Conservation (phyloP, 768 basidiomycete genomes). For the Boletus pseudopeckii region DNA sequence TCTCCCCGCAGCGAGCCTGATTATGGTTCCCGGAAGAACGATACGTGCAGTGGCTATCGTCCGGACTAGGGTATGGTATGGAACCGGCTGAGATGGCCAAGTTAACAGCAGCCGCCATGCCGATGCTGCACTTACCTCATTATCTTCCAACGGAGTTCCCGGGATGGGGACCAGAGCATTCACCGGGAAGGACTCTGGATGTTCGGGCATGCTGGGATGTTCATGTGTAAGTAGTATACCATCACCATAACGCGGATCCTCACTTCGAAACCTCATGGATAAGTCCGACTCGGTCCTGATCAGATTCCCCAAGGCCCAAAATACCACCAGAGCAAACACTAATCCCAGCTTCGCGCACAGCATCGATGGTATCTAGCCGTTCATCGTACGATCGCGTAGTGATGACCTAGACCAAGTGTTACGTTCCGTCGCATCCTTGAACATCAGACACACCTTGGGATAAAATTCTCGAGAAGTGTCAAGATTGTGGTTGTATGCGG, state of each 20-base stretch:
- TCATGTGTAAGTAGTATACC: constrained; percentile 1
- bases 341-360: constrained; percentile 92
- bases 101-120: constrained; percentile 5
- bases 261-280: constrained; percentile 93
- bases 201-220: constrained; percentile 74
- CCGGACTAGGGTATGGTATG: constrained; percentile 80
- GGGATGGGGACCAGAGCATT: constrained; percentile 95
- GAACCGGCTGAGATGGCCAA: constrained; percentile 55
- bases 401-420: constrained; percentile 64
- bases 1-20: constrained; percentile 91
- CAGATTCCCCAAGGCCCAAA: constrained; percentile 88
- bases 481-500: constrained; percentile 98
- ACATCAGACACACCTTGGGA: constrained; percentile 58
- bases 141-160: constrained; percentile 89
- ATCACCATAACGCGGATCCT: constrained; percentile 23
- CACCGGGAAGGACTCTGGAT: constrained; percentile 98
- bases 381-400: constrained; percentile 95
- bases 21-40: constrained; percentile 88
- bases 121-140: constrained; percentile 55
- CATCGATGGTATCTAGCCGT: constrained; percentile 81
- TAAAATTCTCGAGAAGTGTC: constrained; percentile 98
- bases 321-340: constrained; percentile 98
- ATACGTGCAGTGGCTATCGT: constrained; percentile 95
- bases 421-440: neutral
- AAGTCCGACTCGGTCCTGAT: constrained; percentile 85